Evolutionary conservation across 352 stramenopile species (phyloP).

Genomic region (Phytophthora idaei): DNA sequence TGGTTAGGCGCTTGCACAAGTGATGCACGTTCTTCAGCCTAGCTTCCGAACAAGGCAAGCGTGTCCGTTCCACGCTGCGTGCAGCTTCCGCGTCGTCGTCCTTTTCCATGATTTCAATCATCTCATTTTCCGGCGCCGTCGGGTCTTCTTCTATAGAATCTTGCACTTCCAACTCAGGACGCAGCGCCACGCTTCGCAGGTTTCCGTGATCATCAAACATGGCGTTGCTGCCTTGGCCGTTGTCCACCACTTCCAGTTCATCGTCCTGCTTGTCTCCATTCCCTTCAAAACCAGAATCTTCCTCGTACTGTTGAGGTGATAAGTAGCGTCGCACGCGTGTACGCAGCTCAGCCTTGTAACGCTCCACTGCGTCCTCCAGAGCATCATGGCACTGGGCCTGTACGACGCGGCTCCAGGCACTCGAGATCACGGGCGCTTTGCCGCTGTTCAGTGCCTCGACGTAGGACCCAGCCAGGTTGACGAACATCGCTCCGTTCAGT

Average conservation of each 20-base stretch:
- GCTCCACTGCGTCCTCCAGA: constrained; percentile 68
- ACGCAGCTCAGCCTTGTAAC: constrained; percentile 79
- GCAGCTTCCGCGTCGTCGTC: constrained; percentile 37
- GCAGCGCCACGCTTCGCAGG: constrained; percentile 48
- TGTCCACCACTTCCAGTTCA: constrained; percentile 52
- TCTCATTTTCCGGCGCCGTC: constrained; percentile 50
- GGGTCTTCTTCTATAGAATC: constrained; percentile 42
- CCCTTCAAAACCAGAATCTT: constrained; percentile 52
- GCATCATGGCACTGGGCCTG: constrained; percentile 86
- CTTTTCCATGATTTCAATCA: constrained; percentile 76
- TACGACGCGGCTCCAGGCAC: constrained; percentile 88
- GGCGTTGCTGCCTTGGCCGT: constrained; percentile 56
- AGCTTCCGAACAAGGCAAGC: constrained; percentile 67
- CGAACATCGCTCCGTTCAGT: constrained; percentile 89
- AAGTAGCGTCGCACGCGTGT: constrained; percentile 55
- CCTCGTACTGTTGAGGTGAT: constrained; percentile 63
- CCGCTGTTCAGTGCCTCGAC: constrained; percentile 89
- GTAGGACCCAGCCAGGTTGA: constrained; percentile 82
- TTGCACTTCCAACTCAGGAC: constrained; percentile 21
- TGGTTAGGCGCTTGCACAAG: constrained; percentile 74
- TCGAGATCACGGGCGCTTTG: constrained; percentile 88
- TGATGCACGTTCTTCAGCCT: constrained; percentile 67
- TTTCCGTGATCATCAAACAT: constrained; percentile 87
- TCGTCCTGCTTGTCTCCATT: constrained; percentile 22
- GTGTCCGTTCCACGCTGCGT: constrained; percentile 52